Evolutionary conservation across 345 rosid genomes (phyloP).

Genomic region (Geranium rotundifolium): DNA sequence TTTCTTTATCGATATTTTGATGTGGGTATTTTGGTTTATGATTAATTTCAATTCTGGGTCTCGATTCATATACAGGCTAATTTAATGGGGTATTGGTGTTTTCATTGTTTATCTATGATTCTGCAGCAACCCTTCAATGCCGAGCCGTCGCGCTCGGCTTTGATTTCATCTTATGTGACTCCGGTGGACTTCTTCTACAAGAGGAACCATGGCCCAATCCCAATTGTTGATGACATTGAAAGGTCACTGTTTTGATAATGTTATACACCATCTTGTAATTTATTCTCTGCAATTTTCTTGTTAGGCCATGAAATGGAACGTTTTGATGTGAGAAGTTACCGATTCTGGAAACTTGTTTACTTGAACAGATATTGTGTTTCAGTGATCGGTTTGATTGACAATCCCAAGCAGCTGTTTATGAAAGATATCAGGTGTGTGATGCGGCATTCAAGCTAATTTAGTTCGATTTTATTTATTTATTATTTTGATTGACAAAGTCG

Average conservation of each 20-base stretch:
- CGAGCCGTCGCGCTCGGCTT: slow-evolving; percentile 72
- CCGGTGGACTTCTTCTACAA: slow-evolving; percentile 85
- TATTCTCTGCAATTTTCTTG: neutral
- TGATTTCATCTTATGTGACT: slow-evolving; percentile 61
- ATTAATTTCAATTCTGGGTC: neutral
- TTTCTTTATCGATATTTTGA: neutral
- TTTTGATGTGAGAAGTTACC: neutral
- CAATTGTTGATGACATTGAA: slow-evolving; percentile 55
- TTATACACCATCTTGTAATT: neutral
- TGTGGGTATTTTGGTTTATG: neutral
- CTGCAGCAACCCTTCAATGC: slow-evolving; percentile 89
- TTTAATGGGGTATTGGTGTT: neutral
- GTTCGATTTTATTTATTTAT: neutral
- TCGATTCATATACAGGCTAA: neutral
- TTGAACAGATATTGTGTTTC: slow-evolving; percentile 46
- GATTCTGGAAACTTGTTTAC: slow-evolving; percentile 9
- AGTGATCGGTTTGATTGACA: slow-evolving; percentile 39
- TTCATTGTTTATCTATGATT: slow-evolving; percentile 1
- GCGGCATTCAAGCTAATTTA: neutral
- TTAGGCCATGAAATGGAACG: neutral
- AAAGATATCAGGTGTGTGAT: slow-evolving; percentile 56
- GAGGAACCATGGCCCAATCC: slow-evolving; percentile 95
- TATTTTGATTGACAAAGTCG: neutral
- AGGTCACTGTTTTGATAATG: slow-evolving; percentile 22
- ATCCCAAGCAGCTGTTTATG: slow-evolving; percentile 46